These are phyloP conservation scores for Yarrowia sp. DNA, from an alignment of 805 yeast species.

Conservation along the genomic window DNA sequence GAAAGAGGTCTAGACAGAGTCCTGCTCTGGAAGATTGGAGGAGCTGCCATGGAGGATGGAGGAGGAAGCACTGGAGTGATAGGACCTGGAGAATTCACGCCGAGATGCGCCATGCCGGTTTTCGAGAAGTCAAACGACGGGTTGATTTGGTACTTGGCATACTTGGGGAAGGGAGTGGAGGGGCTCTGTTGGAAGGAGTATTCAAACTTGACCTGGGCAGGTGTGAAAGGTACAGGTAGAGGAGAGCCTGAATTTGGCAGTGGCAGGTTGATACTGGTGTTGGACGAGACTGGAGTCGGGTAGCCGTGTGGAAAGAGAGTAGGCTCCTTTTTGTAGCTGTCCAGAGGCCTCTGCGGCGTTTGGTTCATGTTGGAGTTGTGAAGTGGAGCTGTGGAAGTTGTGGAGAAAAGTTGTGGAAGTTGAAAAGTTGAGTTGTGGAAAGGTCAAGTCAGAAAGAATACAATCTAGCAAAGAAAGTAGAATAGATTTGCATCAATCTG, in stretches of 20 bases:
- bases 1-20: neutral
- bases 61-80: constrained; percentile 15
- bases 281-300: constrained; percentile 7
- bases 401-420: neutral
- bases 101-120: constrained; percentile 5
- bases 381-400: too few relatives aligned
- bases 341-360: neutral
- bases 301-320: neutral
- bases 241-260: neutral
- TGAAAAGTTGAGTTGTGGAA: too few relatives aligned
- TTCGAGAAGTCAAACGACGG: constrained; percentile 3
- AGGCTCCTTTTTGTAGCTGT: neutral
- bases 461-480: too few relatives aligned
- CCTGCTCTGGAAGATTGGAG: neutral
- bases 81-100: neutral
- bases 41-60: neutral
- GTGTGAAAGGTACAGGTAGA: neutral
- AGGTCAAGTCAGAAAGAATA: too few relatives aligned
- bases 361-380: neutral
- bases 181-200: constrained; percentile 1
- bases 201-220: neutral
- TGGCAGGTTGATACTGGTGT: neutral
- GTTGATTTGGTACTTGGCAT: constrained; percentile 14
- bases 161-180: neutral
- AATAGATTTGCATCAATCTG: neutral